Evolutionary conservation across 1,139 yeast species (phyloP).

Genomic region (Pichia sp.): DNA sequence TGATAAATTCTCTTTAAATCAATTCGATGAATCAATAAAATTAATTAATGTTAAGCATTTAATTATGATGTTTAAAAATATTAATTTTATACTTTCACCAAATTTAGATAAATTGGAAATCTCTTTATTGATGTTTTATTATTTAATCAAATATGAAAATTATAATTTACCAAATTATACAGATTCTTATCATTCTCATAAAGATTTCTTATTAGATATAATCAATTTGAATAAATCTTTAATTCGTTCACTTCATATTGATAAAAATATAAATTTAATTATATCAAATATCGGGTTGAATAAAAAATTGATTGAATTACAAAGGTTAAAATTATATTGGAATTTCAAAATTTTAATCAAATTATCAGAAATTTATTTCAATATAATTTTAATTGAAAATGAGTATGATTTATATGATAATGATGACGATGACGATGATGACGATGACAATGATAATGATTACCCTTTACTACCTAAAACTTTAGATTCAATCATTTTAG

Average conservation of each 20-base stretch:
- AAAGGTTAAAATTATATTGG: constrained; percentile 57
- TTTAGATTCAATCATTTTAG: constrained; percentile 25
- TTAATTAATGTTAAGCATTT: constrained; percentile 27
- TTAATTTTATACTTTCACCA: constrained; percentile 24
- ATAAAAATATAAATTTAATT: constrained; percentile 14
- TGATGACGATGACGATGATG: constrained; percentile 19
- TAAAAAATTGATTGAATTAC: constrained; percentile 30
- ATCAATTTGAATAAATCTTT: constrained; percentile 19
- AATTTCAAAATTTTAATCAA: constrained; percentile 46
- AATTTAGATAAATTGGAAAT: constrained; percentile 28
- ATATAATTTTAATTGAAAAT: constrained; percentile 35
- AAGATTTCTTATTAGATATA: constrained; percentile 22
- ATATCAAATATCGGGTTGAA: constrained; percentile 9
- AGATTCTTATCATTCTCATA: constrained; percentile 12
- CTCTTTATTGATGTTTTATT: constrained; percentile 25
- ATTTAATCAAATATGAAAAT: constrained; percentile 27
- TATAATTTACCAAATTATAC: constrained; percentile 18
- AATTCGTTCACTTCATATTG: constrained; percentile 16
- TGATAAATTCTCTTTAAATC: constrained; percentile 23
- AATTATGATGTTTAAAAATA: constrained; percentile 23
- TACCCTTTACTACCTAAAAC: constrained; percentile 15
- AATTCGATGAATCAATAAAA: constrained; percentile 29
- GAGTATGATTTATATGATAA: constrained; percentile 17
- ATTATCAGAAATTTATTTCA: constrained; percentile 35
- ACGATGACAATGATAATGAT: background rate